Conservation (phyloP, 225 moss, liverwort and hornwort genomes). For the Pseudoscleropodium purum region DNA sequence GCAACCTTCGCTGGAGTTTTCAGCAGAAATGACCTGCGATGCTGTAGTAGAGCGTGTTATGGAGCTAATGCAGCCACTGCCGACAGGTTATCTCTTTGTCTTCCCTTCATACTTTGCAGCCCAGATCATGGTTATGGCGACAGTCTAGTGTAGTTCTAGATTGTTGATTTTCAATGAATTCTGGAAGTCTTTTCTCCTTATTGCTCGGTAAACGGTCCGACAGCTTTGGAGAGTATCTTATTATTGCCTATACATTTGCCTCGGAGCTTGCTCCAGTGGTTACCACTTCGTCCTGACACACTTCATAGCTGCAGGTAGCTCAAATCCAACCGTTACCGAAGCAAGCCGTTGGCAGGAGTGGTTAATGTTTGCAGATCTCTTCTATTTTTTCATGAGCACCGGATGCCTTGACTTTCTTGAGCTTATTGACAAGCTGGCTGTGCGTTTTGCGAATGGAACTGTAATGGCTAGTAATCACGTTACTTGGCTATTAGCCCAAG, state of each 20-base stretch:
- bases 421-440: constrained; percentile 79
- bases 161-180: background rate
- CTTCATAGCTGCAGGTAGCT: constrained; percentile 35
- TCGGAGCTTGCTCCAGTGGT: background rate
- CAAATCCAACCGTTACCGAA: constrained; percentile 54
- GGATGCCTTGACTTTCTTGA: constrained; percentile 92
- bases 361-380: constrained; percentile 90
- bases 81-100: constrained; percentile 32
- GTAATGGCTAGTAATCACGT: constrained; percentile 98
- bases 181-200: background rate
- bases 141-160: background rate
- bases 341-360: constrained; percentile 96
- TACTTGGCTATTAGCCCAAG: constrained; percentile 94
- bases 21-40: constrained; percentile 94
- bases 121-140: background rate
- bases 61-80: constrained; percentile 88
- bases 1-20: constrained; percentile 84
- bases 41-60: constrained; percentile 87
- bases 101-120: background rate
- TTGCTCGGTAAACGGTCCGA: background rate
- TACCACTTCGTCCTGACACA: constrained; percentile 1
- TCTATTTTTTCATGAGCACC: constrained; percentile 91
- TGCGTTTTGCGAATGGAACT: constrained; percentile 69
- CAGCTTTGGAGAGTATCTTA: background rate
- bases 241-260: background rate